Percentiles rank a stretch among this genome's conserved stretches.
phyloP scores from a whole-genome alignment of 169 alveolate genomes.

The Plasmodium chabaudi region DNA sequence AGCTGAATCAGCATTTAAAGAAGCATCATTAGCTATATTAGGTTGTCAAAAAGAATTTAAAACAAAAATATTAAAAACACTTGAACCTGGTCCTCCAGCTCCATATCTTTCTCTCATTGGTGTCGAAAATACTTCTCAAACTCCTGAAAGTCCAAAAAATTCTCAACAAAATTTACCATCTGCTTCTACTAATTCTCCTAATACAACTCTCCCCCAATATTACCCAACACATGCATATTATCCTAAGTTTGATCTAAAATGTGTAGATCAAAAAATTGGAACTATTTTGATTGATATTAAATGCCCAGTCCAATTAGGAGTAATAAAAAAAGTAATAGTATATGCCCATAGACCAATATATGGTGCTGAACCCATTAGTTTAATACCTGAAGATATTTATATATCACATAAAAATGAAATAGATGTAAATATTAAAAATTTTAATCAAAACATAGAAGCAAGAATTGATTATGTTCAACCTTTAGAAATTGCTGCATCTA shows the following conservation, averaged over 20 bases:
- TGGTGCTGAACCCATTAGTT: conserved; percentile 81
- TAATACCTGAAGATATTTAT: conserved; percentile 65
- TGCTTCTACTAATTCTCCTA: not conserved
- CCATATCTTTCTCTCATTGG: conserved; percentile 65
- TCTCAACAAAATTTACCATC: not conserved
- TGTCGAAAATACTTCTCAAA: not conserved
- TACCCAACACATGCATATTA: conserved; percentile 72
- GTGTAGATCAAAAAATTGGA: conserved; percentile 82
- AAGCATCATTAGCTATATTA: conserved; percentile 85
- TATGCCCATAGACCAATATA: conserved; percentile 82
- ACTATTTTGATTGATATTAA: conserved; percentile 74
- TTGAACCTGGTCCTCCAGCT: conserved; percentile 67
- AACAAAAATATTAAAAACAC: conserved; percentile 47
- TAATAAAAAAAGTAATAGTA: conserved; percentile 75
- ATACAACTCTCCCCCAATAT: conserved; percentile 20
- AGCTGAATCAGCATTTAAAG: conserved; percentile 86
- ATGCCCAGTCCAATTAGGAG: conserved; percentile 77
- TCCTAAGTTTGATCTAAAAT: conserved; percentile 78
- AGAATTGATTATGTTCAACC: conserved; percentile 82
- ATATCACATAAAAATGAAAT: conserved; percentile 71
- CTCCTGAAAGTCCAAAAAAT: not conserved
- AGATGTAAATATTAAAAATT: conserved; percentile 74
- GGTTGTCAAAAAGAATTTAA: conserved; percentile 76
- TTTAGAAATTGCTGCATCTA: conserved; percentile 79
- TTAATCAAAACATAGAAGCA: conserved; percentile 79